These are phyloP conservation scores for Angophora floribunda DNA, from an alignment of 345 rosid genomes.

Conservation along the genomic window DNA sequence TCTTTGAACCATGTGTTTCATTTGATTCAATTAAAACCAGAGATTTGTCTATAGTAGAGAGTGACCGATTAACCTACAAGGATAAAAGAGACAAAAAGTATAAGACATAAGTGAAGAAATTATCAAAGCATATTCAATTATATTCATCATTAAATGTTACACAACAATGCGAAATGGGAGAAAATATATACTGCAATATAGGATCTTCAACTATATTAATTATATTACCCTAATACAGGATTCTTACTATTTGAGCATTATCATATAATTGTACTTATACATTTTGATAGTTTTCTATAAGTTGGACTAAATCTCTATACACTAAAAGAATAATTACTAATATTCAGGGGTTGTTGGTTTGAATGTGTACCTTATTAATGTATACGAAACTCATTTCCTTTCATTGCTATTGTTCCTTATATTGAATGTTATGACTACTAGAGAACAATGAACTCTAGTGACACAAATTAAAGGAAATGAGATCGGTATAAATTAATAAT, in stretches of 20 bases:
- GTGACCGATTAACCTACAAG: neutral
- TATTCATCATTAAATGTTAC: neutral
- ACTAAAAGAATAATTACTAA: neutral
- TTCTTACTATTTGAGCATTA: neutral
- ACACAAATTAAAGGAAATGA: neutral
- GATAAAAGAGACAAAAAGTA: neutral
- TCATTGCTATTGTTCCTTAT: neutral
- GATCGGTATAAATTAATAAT: too few relatives aligned
- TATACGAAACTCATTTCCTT: neutral
- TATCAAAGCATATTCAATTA: neutral
- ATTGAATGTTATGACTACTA: too few relatives aligned
- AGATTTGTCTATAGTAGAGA: neutral
- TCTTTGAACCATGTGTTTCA: neutral
- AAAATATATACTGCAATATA: neutral
- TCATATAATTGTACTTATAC: neutral
- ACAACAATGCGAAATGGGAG: neutral
- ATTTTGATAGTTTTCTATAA: neutral
- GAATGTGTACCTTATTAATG: neutral
- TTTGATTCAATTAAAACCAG: neutral
- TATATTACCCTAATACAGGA: neutral
- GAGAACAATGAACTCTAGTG: neutral
- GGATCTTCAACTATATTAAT: neutral
- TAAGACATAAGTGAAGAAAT: neutral
- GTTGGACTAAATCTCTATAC: neutral
- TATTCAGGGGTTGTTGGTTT: neutral